Evolutionary conservation across 768 basidiomycete genomes (phyloP).

Genomic region (Crepidotus variabilis): DNA sequence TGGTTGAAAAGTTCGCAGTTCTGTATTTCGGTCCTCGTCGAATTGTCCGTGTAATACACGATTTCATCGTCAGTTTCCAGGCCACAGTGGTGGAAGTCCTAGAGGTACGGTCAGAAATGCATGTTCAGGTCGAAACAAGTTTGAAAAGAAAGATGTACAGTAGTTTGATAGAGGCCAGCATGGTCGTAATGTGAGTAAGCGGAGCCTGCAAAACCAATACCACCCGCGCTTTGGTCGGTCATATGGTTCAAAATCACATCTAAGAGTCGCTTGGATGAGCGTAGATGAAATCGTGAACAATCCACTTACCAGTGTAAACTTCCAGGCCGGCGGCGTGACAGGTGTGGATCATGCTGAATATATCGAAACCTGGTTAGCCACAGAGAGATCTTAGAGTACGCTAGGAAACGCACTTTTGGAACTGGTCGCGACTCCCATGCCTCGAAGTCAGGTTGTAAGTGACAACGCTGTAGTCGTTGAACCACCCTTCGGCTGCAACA

Average conservation of each 20-base stretch:
- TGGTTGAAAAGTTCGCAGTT: constrained; percentile 49
- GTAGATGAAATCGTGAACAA: neutral
- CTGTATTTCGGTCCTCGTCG: constrained; percentile 41
- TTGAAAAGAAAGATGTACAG: constrained; percentile 23
- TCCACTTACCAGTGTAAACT: constrained; percentile 42
- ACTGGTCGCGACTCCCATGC: constrained; percentile 56
- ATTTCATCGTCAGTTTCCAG: constrained; percentile 49
- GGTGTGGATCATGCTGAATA: constrained; percentile 38
- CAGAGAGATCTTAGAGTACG: neutral
- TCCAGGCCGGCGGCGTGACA: constrained; percentile 54
- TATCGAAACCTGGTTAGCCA: neutral
- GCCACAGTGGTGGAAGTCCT: constrained; percentile 65
- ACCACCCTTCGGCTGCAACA: constrained; percentile 58
- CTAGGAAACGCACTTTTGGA: constrained; percentile 25
- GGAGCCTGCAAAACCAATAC: constrained; percentile 46
- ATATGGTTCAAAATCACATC: constrained; percentile 69
- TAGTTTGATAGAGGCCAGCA: constrained; percentile 45
- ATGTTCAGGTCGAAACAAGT: neutral
- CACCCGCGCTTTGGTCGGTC: constrained; percentile 48
- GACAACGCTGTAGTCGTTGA: constrained; percentile 72
- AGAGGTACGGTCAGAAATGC: neutral
- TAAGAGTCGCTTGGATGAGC: constrained; percentile 9
- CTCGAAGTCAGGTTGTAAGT: constrained; percentile 65
- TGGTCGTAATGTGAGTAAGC: constrained; percentile 51
- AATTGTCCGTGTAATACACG: constrained; percentile 46